Base-by-base conservation (phyloP, 2,329 filamentous ascomycete genomes). In the Alternaria longipes region DNA sequence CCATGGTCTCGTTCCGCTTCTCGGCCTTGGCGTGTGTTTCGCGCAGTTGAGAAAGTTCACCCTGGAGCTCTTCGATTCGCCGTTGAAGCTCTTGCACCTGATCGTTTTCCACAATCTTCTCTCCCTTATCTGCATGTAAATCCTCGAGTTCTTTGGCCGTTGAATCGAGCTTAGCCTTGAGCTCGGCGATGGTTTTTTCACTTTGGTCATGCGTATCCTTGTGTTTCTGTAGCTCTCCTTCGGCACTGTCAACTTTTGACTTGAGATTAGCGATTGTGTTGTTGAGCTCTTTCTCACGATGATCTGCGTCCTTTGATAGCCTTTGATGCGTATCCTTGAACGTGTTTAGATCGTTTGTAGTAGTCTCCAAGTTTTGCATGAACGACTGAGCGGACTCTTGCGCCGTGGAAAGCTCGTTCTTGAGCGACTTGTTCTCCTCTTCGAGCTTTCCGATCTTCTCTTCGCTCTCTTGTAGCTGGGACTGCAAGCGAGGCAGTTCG, bases 401-500 rank as follows among this genome's bases (percentile, higher is more conserved):
- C 9, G 89, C 88, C 12, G 88, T 86, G 2, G 87, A 85, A 5
- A 97, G 83, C 68, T 96, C 91, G 3, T 86, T 83, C 77, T 90
- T 89, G 22, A 97, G 81, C 2, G 81, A 84, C 20, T 86, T 83
- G 28, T 96, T 87, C 69, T 95, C 88, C 3, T 83, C 79, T 67
- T 90, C 89, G 14, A 98, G 86, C 46, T 84, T 85, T 54, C 88
- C 86, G 38, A 95, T 88, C 77, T 94, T 89, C 42, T 87, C 86
- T 11, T 89, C 83, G 71, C 91, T 91, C 58, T 89, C 86, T 53
- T 89, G 84, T 4, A 95, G 78, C 67, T 95, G 90, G 1, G 86
- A 84, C 72, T 96, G 90, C n/a, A 97, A 81, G 55, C 91, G 88
- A 3, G 92, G 91, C 14, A 96, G 84, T 79, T 98, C 94, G 52